A percentile compares a stretch with the other conserved stretches of the same genome.
Conservation (phyloP, 148 eudicot species). For the Cornus florida region DNA sequence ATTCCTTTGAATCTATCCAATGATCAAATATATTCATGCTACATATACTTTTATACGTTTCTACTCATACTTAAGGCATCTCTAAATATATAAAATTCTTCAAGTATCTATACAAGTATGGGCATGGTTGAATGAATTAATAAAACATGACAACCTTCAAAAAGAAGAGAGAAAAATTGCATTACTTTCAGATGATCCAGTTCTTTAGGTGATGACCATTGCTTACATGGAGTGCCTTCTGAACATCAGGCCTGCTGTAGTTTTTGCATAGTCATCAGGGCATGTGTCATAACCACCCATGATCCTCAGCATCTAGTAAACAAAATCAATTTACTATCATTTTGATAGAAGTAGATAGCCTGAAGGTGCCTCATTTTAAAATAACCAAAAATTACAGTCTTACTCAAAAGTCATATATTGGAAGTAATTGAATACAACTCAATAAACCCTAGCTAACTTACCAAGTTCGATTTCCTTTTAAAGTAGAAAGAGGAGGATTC, state of each 20-base stretch:
- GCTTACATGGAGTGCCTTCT: constrained; percentile 75
- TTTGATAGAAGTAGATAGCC: not conserved
- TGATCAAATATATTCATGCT: constrained; percentile 54
- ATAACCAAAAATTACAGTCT: not conserved
- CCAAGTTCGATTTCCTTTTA: not conserved
- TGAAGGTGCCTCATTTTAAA: not conserved
- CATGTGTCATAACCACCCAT: constrained; percentile 94
- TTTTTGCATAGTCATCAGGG: constrained; percentile 64
- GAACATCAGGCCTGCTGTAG: constrained; percentile 82
- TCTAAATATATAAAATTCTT: not conserved
- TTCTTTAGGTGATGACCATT: constrained; percentile 50
- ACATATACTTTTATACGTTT: constrained; percentile 10
- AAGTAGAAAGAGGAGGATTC: too few species aligned
- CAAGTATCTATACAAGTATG: not conserved
- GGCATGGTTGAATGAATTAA: not conserved
- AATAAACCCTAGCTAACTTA: not conserved
- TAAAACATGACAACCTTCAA: not conserved
- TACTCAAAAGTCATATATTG: too few species aligned
- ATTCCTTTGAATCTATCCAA: constrained; percentile 62
- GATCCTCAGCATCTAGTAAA: constrained; percentile 66
- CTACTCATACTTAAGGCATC: not conserved
- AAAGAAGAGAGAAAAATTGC: not conserved
- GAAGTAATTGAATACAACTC: not conserved
- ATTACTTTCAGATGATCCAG: constrained; percentile 94
- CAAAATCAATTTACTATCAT: constrained; percentile 3